These are phyloP conservation scores for Gossypium ekmanianum DNA, from an alignment of 345 rosid genomes.

Conservation along the genomic window DNA sequence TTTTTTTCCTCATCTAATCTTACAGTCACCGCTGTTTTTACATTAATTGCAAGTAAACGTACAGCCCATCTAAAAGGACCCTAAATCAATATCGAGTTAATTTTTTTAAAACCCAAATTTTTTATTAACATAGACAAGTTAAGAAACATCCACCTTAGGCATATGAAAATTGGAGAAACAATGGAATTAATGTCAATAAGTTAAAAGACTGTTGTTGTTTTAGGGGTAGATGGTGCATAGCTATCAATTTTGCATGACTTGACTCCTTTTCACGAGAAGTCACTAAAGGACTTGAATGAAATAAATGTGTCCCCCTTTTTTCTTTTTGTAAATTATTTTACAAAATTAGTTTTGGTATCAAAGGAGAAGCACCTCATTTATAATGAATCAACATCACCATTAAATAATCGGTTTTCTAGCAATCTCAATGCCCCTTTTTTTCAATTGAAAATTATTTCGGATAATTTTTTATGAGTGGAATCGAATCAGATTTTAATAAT, in stretches of 20 bases:
- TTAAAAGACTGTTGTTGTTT: background rate
- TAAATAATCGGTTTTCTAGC: background rate
- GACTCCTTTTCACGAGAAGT: background rate
- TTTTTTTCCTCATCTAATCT: no score
- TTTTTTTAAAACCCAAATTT: background rate
- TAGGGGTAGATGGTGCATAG: slow-evolving; percentile 5
- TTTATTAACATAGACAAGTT: no score
- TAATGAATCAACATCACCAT: background rate
- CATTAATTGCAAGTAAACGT: no score
- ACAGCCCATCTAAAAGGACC: no score
- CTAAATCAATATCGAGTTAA: background rate
- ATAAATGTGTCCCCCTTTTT: background rate
- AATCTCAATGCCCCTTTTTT: background rate
- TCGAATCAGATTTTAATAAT: no score
- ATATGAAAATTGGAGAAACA: background rate
- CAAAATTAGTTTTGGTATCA: background rate
- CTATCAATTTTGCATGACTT: slow-evolving; percentile 6
- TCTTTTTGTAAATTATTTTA: background rate
- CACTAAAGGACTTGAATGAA: background rate
- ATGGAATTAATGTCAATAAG: background rate
- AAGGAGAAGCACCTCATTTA: background rate
- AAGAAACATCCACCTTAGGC: background rate
- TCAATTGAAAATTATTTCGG: no score
- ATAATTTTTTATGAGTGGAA: no score
- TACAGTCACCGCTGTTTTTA: fast-evolving